Conservation (phyloP, 805 yeast species). For the Starmerella vaccinii region DNA sequence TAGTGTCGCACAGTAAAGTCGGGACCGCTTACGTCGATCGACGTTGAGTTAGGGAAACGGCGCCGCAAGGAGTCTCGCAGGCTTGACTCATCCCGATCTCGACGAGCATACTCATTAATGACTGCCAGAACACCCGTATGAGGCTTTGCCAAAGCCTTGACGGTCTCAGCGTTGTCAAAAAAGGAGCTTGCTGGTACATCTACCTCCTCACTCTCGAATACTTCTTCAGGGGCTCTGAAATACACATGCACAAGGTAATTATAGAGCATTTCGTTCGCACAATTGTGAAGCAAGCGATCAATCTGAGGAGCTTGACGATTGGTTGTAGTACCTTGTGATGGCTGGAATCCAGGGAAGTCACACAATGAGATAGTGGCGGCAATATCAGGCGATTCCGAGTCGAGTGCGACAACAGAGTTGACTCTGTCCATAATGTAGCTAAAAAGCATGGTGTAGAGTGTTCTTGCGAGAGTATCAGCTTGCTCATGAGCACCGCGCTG, state of each 20-base stretch:
- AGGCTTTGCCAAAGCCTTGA: constrained; percentile 42
- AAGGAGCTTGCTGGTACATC: constrained; percentile 46
- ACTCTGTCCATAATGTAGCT: constrained; percentile 34
- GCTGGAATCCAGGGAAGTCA: constrained; percentile 37
- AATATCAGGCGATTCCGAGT: constrained; percentile 23
- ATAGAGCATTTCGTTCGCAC: constrained; percentile 36
- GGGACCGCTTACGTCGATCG: constrained; percentile 30
- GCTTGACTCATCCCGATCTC: constrained; percentile 29
- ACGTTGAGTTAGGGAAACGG: constrained; percentile 29
- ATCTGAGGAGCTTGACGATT: constrained; percentile 27
- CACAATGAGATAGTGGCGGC: constrained; percentile 32
- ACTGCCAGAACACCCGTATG: constrained; percentile 32
- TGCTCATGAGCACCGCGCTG: constrained; percentile 35
- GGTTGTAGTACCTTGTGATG: constrained; percentile 21
- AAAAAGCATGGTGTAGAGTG: constrained; percentile 33
- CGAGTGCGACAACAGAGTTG: constrained; percentile 30
- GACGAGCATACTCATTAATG: constrained; percentile 33
- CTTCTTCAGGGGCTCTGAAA: constrained; percentile 33
- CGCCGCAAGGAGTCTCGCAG: constrained; percentile 29
- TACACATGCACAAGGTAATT: constrained; percentile 33
- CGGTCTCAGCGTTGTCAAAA: constrained; percentile 47
- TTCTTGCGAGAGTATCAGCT: constrained; percentile 36
- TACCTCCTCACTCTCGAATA: constrained; percentile 35
- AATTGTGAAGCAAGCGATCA: constrained; percentile 34
- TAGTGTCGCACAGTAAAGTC: constrained; percentile 47